Evolutionary conservation across 2,329 filamentous ascomycete species (phyloP).

Genomic region (Aspergillus jensenii): DNA sequence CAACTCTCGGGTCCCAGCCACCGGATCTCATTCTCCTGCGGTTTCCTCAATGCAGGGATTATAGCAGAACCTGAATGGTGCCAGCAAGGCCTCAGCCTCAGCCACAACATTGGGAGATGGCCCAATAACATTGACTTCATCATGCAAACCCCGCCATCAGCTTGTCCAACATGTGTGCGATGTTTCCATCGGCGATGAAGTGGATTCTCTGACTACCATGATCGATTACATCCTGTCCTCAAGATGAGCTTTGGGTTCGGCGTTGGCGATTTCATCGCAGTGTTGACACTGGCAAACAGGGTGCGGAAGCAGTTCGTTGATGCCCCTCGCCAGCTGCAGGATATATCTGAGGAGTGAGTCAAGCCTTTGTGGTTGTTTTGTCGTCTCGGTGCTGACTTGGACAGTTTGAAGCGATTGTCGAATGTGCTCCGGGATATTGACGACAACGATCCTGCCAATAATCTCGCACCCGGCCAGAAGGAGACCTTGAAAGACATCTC

Average conservation of each 20-base stretch:
- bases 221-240: too few relatives aligned
- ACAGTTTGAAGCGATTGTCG: conserved; percentile 27
- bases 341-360: conserved; percentile 8
- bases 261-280: conserved; percentile 33
- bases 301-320: conserved; percentile 26
- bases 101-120: too few relatives aligned
- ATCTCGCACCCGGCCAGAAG: conserved; percentile 19
- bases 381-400: not conserved
- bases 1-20: too few relatives aligned
- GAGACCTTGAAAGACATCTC: not conserved
- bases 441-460: conserved; percentile 14
- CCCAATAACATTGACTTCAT: too few relatives aligned
- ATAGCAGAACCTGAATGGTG: too few relatives aligned
- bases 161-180: too few relatives aligned
- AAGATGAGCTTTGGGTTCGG: conserved; percentile 38
- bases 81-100: too few relatives aligned
- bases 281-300: conserved; percentile 27
- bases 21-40: too few relatives aligned
- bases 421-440: conserved; percentile 28
- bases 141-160: too few relatives aligned
- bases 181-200: too few relatives aligned
- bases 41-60: too few relatives aligned
- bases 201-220: too few relatives aligned
- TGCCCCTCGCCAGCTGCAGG: conserved; percentile 27
- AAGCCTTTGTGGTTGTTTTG: not conserved